Evolutionary conservation across 768 basidiomycete genomes (phyloP), one percentile per base, ranked within the genome.

Genomic region (Mycena rosella): DNA sequence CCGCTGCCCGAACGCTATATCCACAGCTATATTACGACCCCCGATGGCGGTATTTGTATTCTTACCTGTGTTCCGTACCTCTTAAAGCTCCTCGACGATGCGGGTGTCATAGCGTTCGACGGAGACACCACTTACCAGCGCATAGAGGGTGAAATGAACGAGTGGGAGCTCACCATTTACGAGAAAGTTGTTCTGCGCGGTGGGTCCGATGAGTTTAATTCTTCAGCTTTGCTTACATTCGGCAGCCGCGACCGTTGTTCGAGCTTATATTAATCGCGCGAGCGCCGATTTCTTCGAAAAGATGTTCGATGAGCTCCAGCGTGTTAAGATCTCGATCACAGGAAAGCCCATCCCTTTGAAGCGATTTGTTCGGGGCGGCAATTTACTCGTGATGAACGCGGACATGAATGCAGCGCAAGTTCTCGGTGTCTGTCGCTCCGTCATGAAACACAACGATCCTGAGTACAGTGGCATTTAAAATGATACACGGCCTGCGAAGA

Each of bases 391-490:
- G 17, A 30, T 53, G 29, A 29, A 30, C 26, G 15, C 26, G 10
- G 51, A 53, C n/a, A 53, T 53, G 51, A 26, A 53, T 34, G 27
- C 26, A 6, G 32, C 15, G 32, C 53, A 34, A 7, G 53, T 29
- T 10, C 26, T 55, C 22, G 32, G 30, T 22, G 17, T 40, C 53
- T 34, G n/a, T n/a, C n/a, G n/a, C 27, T 67, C 70, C 13, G 20
- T 71, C 13, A 44, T 71, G 55, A 66, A 67, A 20, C 36, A 49
- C 5, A 66, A 59, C 20, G 52, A 20, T 22, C 57, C 55, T 0
- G 36, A 45, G 11, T 67, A 59, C 48, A 66, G 64, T 32, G 60
- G 64, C 9, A 70, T 66, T 32, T 36, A 53, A 1, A 54, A 44
- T 7, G 42, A 53, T 22, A 53, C 34, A 3, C 44, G 24, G 2